Evolutionary conservation across 2,329 filamentous ascomycete genomes (phyloP).

Genomic region (Epichloe gansuensis): DNA sequence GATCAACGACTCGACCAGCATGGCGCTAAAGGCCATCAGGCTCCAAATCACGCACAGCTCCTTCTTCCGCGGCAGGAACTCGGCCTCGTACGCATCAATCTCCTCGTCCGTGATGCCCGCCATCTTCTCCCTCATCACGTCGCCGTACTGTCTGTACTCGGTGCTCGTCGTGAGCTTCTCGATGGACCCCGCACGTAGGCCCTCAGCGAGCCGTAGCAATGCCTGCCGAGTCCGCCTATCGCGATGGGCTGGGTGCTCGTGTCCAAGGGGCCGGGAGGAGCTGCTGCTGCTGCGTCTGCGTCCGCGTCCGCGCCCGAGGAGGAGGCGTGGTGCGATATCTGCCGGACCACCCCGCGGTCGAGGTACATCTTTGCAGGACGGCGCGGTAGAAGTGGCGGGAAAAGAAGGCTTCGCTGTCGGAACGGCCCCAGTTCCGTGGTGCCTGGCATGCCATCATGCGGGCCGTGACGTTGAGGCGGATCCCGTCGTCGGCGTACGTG

Average conservation of each 20-base stretch:
- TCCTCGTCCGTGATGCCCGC: conserved; percentile 59
- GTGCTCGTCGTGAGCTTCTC: conserved; percentile 53
- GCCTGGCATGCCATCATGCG: conserved; percentile 98
- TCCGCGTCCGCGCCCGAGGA: neutral
- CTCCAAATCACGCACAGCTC: conserved; percentile 84
- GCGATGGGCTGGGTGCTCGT: conserved; percentile 67
- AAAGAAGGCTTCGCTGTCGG: conserved; percentile 80
- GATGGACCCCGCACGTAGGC: conserved; percentile 69
- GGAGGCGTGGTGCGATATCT: conserved; percentile 30
- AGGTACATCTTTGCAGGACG: conserved; percentile 82
- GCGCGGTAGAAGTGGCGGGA: conserved; percentile 87
- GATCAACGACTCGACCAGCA: conserved; percentile 79
- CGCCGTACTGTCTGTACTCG: conserved; percentile 46
- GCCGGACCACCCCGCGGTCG: conserved; percentile 64
- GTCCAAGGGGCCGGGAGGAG: conserved; percentile 31
- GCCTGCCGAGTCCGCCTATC: conserved; percentile 73
- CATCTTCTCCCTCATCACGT: conserved; percentile 55
- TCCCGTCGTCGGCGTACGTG: conserved; percentile 46
- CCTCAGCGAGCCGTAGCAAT: conserved; percentile 62
- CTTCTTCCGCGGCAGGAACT: conserved; percentile 56
- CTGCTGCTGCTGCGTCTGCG: conserved; percentile 1
- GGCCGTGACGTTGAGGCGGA: conserved; percentile 88
- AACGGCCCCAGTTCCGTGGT: conserved; percentile 76
- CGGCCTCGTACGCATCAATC: conserved; percentile 55
- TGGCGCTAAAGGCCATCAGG: conserved; percentile 90